A percentile compares a stretch with the other conserved stretches of the same genome.
These are phyloP conservation scores for Gossypium sturtianum DNA, from an alignment of 345 rosid species.

Conservation along the genomic window DNA sequence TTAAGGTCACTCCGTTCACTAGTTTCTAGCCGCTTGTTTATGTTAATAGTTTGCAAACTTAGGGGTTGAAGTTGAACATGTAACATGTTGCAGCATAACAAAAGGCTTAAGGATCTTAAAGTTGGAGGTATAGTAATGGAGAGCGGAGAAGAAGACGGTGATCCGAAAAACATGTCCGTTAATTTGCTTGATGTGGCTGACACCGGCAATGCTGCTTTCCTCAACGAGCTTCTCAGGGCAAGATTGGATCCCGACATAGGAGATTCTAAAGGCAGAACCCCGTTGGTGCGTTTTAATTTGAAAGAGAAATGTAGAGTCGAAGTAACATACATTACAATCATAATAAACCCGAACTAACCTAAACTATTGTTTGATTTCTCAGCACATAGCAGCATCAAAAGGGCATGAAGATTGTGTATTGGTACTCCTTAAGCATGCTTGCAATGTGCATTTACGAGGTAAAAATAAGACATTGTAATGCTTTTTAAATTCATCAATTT, in stretches of 20 bases:
- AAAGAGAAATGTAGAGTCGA: not conserved
- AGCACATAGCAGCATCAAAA: slow-evolving; percentile 84
- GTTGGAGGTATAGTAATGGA: slow-evolving; percentile 38
- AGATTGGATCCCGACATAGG: slow-evolving; percentile 64
- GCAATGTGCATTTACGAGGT: slow-evolving; percentile 71
- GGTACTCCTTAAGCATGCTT: slow-evolving; percentile 67
- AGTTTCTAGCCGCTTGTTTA: not conserved
- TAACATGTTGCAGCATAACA: slow-evolving; percentile 48
- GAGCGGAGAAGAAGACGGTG: slow-evolving; percentile 38
- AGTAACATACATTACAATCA: not conserved
- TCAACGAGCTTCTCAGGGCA: slow-evolving; percentile 78
- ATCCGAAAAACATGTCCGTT: slow-evolving; percentile 32
- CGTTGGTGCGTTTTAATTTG: slow-evolving; percentile 41
- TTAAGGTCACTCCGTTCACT: slow-evolving; percentile 35
- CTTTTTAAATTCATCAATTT: not conserved
- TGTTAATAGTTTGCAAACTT: too few species aligned
- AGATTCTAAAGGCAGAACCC: slow-evolving; percentile 67
- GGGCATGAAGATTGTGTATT: slow-evolving; percentile 82
- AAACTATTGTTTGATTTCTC: slow-evolving; percentile 16
- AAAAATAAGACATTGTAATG: slow-evolving; percentile 11
- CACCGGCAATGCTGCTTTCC: slow-evolving; percentile 76
- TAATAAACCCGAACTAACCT: not conserved
- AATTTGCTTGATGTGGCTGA: slow-evolving; percentile 49
- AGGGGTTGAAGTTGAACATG: not conserved
- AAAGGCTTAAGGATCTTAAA: slow-evolving; percentile 44